Evolutionary conservation across 371 early-diverging fungal genomes (phyloP).

Genomic region (Rhizomucor miehei): DNA sequence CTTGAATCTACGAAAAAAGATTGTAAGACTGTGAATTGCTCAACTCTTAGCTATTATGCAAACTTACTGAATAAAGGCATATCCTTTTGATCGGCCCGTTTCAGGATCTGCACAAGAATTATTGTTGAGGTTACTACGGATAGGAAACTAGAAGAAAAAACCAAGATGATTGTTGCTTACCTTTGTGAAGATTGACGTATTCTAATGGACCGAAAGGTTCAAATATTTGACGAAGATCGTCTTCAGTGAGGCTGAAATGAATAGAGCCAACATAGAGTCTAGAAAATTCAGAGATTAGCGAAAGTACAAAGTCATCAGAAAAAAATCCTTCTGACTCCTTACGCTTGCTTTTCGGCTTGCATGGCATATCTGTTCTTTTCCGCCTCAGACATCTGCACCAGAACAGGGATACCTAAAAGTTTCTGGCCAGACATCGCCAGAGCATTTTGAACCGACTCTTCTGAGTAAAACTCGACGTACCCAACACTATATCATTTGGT

Average conservation of each 20-base stretch:
- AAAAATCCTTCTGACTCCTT: constrained; percentile 18
- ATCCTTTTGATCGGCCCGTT: constrained; percentile 84
- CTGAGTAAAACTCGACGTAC: constrained; percentile 95
- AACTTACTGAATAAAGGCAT: constrained; percentile 82
- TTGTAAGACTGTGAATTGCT: neutral
- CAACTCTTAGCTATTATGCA: neutral
- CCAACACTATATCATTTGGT: constrained; percentile 46
- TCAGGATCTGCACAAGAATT: constrained; percentile 52
- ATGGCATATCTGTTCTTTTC: constrained; percentile 86
- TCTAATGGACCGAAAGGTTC: constrained; percentile 89
- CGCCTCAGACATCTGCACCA: constrained; percentile 88
- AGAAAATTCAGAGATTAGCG: constrained; percentile 32
- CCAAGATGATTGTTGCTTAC: constrained; percentile 14
- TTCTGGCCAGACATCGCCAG: constrained; percentile 83
- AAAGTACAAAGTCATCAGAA: constrained; percentile 1
- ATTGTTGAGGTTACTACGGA: neutral
- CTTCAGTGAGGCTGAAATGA: constrained; percentile 77
- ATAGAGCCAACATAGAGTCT: constrained; percentile 83
- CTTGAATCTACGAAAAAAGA: constrained; percentile 54
- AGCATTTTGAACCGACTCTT: constrained; percentile 81
- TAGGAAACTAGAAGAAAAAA: no score
- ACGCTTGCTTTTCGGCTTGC: constrained; percentile 54
- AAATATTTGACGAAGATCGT: constrained; percentile 81
- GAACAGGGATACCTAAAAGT: constrained; percentile 92
- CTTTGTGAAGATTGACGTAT: constrained; percentile 74